phyloP scores from a whole-genome alignment of 805 yeast species.

The Limtongia smithiae region DNA sequence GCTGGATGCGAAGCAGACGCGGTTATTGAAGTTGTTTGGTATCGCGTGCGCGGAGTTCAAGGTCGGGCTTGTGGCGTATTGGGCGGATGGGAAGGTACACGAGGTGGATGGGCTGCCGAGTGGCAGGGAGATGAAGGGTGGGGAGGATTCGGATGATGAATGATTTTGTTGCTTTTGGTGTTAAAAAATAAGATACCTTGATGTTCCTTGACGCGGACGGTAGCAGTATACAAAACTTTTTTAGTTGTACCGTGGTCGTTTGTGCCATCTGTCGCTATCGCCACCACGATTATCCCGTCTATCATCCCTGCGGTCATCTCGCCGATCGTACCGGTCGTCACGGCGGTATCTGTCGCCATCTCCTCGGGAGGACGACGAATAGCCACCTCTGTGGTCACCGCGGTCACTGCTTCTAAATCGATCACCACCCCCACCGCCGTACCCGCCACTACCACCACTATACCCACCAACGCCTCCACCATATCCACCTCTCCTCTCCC shows the following conservation, averaged over 20 bases:
- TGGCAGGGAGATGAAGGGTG: slow-evolving; percentile 1
- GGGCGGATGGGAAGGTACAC: slow-evolving; percentile 47
- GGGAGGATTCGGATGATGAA: slow-evolving; percentile 6
- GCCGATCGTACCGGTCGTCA: slow-evolving; percentile 4
- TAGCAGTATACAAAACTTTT: not conserved
- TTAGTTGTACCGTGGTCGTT: slow-evolving; percentile 16
- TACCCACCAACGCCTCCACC: slow-evolving; percentile 32
- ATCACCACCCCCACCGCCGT: slow-evolving; percentile 20
- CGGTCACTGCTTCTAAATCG: slow-evolving; percentile 11
- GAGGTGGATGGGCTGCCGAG: slow-evolving; percentile 11
- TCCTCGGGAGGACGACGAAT: too few species aligned
- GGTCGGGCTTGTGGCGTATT: slow-evolving; percentile 74
- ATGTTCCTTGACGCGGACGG: not conserved
- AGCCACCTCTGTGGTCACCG: too few species aligned
- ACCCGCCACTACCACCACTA: slow-evolving; percentile 24
- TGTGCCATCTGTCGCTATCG: slow-evolving; percentile 29
- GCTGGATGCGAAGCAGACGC: slow-evolving; percentile 85
- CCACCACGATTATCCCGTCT: slow-evolving; percentile 1
- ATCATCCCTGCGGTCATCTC: slow-evolving; percentile 13
- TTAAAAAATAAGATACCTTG: not conserved
- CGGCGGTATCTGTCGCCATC: slow-evolving; percentile 23
- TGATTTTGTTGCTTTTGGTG: too few species aligned
- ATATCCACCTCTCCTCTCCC: slow-evolving; percentile 6
- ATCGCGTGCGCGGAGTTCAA: slow-evolving; percentile 89
- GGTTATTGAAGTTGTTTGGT: slow-evolving; percentile 91